Base-by-base conservation (phyloP, 2,329 filamentous ascomycete genomes). In the Exophiala spinifera region DNA sequence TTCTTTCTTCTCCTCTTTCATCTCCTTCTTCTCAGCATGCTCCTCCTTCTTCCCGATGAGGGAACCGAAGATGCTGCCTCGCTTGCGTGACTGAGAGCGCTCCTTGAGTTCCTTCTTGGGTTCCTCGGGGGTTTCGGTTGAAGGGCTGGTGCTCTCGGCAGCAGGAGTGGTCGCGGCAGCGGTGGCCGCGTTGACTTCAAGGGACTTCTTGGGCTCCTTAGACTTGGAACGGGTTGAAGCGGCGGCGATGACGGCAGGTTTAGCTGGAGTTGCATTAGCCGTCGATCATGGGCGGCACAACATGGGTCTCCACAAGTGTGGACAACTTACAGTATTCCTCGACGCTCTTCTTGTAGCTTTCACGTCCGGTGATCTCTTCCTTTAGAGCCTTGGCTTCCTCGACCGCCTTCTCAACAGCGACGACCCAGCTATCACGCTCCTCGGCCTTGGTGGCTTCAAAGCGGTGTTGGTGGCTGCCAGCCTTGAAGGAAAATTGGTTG, bases 351-450 rank as follows among this genome's bases (percentile, higher is more conserved):
- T 96, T 96, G 86, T 96, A 99, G 56, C 83, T 82, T 74, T 96
- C 91, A 66, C 85, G 86, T 74, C 86, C 84, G 61, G 83, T 82
- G 65, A 96, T 82, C 52, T 80, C 80, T 62, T 88, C 79, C 67
- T 85, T 86, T 55, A 88, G 77, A 66, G 87, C 86, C 81, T 94
- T 95, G 67, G 90, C 91, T 77, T 95, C 90, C 48, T 85, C 81
- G 49, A 88, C 82, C 79, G 91, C 89, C 67, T 82, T 76, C 82
- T 94, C 91, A 65, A 96, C 73, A 68, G 91, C 87, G 60, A 84
- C 76, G 66, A 95, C 83, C 94, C 94, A 97, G 81, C 88, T 89
- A 74, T 96, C 90, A 70, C 92, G 91, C 77, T 96, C 91, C 56
- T 83, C 77, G 46, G 82, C 66, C 66, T 69, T 86, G 66, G 78